Base-by-base conservation (phyloP, 1,139 yeast species). In the Pichia sp. region DNA sequence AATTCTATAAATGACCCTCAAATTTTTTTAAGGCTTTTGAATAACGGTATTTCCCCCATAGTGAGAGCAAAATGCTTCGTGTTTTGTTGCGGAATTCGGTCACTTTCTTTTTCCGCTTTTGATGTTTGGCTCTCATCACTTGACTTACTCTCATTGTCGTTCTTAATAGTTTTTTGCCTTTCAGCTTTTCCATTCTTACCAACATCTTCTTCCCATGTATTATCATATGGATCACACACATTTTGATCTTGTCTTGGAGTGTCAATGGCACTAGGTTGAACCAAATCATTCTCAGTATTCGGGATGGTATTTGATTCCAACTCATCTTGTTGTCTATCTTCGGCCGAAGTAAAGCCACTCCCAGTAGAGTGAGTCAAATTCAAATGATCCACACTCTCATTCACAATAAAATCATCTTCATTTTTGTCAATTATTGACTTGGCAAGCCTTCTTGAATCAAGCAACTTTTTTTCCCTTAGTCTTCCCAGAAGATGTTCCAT, bases 401-500 rank as follows among this genome's bases (percentile, higher is more conserved):
- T 17, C 31, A 34, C 27, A 27, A 43, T 36, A 6, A 6, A 6
- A 36, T 14, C n/a, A 36, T 10, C 14, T 12, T 14, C 40, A 36
- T 14, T 36, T 36, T 36, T 36, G 16, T 14, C n/a, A 16, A 36
- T 36, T 36, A 36, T 36, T 6, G 40, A 36, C n/a, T 47, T 10
- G 5, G 30, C 43, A 20, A 14, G 31, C 10, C 27, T 49, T n/a
- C 42, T 40, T 56, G 27, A 17, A 58, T 63, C 61, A n/a, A 54
- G 8, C 65, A 46, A 51, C 31, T 58, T 51, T 20, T 60, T 61
- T 10, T 60, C 57, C 31, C 63, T 60, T 16, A 67, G 51, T 41
- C 57, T 60, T 14, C 56, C 63, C 17, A 66, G 51, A 6, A 67
- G 54, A 20, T 58, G 61, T 17, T 65, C 67, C 51, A 67, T 61